These are phyloP conservation scores for Carpinus fangiana DNA, from an alignment of 306 rosid genomes.

Conservation along the genomic window DNA sequence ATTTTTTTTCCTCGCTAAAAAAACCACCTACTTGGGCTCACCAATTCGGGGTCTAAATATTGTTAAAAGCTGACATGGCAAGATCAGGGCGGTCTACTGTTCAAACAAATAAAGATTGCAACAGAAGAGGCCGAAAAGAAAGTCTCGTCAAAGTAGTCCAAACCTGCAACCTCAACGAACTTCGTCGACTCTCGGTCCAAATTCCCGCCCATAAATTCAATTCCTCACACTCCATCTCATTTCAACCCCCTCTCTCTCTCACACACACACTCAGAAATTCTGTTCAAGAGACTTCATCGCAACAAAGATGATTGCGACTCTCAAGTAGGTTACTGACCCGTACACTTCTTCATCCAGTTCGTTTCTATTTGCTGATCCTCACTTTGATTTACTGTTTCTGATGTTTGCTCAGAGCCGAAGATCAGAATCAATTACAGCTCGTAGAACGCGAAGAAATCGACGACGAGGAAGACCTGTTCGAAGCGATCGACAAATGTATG, in stretches of 20 bases:
- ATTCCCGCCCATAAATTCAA: conserved; percentile 54
- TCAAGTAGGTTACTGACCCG: conserved; percentile 55
- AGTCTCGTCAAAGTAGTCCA: neutral
- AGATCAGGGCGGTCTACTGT: conserved; percentile 2
- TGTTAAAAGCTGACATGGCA: conserved; percentile 17
- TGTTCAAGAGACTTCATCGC: conserved; percentile 15
- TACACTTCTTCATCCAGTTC: conserved; percentile 19
- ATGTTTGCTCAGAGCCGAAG: conserved; percentile 63
- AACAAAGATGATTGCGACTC: conserved; percentile 65
- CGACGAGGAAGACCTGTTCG: conserved; percentile 86
- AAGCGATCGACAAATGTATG: conserved; percentile 89
- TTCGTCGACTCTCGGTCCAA: neutral
- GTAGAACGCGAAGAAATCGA: conserved; percentile 87
- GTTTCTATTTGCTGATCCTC: conserved; percentile 18
- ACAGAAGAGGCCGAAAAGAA: neutral
- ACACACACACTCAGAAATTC: conserved; percentile 16
- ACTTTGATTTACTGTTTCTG: conserved; percentile 9
- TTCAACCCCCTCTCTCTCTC: conserved; percentile 27
- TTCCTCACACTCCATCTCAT: conserved; percentile 13
- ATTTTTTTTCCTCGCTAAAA: no score
- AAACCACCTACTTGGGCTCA: no score
- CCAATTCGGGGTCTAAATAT: neutral
- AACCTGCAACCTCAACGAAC: conserved; percentile 2
- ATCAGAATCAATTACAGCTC: conserved; percentile 81
- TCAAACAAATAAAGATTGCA: neutral